These are phyloP conservation scores for Parastagonospora nodorum DNA, from an alignment of 2,329 filamentous ascomycete genomes.

Conservation along the genomic window DNA sequence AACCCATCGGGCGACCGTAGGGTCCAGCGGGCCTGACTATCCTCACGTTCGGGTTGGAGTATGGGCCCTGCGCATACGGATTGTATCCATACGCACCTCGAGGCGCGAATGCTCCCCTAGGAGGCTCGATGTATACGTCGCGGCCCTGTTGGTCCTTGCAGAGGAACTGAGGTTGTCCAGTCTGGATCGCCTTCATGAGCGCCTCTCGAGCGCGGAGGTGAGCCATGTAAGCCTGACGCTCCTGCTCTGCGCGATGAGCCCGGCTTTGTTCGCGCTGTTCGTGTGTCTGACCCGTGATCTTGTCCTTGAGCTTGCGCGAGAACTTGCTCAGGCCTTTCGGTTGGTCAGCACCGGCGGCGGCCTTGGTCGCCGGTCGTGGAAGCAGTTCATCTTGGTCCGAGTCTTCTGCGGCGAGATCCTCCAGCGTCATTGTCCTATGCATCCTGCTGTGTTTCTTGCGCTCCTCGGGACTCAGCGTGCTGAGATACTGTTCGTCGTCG, in stretches of 20 bases:
- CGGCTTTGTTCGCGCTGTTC: conserved; percentile 57
- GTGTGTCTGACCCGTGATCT: conserved; percentile 62
- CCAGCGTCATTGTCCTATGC: conserved; percentile 45
- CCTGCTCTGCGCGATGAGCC: conserved; percentile 53
- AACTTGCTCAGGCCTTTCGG: conserved; percentile 51
- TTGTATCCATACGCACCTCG: conserved; percentile 50
- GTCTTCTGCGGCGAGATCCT: conserved; percentile 53
- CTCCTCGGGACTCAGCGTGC: conserved; percentile 55
- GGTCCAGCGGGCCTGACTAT: conserved; percentile 56
- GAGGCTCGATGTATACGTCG: conserved; percentile 65
- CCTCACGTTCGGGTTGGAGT: conserved; percentile 54
- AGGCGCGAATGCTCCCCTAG: conserved; percentile 41
- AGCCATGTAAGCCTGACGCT: conserved; percentile 57
- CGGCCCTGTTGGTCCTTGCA: conserved; percentile 59
- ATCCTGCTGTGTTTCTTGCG: conserved; percentile 53
- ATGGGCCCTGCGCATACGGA: conserved; percentile 53
- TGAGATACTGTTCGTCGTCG: conserved; percentile 62
- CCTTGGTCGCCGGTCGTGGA: conserved; percentile 12
- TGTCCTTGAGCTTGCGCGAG: conserved; percentile 64
- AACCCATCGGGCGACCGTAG: conserved; percentile 50
- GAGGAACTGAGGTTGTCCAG: conserved; percentile 61
- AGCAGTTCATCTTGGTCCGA: conserved; percentile 38
- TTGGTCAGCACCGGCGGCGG: conserved; percentile 11
- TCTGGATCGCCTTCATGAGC: conserved; percentile 57
- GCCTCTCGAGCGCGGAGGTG: conserved; percentile 58